Base-by-base conservation (phyloP, 768 basidiomycete genomes). In the Mycena epipterygia region DNA sequence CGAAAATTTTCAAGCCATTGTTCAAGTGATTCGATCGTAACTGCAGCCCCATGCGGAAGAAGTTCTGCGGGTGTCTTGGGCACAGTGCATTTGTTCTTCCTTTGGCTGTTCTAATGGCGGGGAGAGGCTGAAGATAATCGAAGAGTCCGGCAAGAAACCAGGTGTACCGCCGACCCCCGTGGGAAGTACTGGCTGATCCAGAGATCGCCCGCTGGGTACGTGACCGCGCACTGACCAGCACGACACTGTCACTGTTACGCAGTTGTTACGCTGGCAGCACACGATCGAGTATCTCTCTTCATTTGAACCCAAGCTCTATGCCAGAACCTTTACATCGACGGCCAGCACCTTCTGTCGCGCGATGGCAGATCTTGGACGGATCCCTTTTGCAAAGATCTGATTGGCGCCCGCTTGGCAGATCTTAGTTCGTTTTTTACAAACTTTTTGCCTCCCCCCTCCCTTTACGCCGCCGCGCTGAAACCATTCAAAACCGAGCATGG, bases 331-430 rank as follows among this genome's bases (percentile, higher is more conserved):
- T n/a, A n/a, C n/a, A n/a, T n/a, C n/a, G n/a, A n/a, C n/a, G n/a
- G n/a, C n/a, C n/a, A n/a, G n/a, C n/a, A n/a, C n/a, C n/a, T n/a
- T n/a, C n/a, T n/a, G n/a, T n/a, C n/a, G n/a, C n/a, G n/a, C n/a
- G n/a, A n/a, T n/a, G n/a, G n/a, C n/a, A n/a, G n/a, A n/a, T n/a
- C n/a, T n/a, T n/a, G n/a, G n/a, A n/a, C n/a, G n/a, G n/a, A n/a
- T n/a, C n/a, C n/a, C n/a, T n/a, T n/a, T 49, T 49, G 51, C 19
- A 29, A 37, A 57, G 55, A 57, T 57, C 55, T 57, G 55, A 57
- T 57, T 16, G 37, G 33, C 33, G 52, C 52, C n/a, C 32, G 21
- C 52, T 33, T 23, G 17, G 52, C 52, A 21, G 19, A 17, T 5
- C 5, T 14, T 52, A 4, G 25, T 51, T 51, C 12, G 11, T 30